Conservation (phyloP, 2,329 filamentous ascomycete species). For the Pyricularia grisea region DNA sequence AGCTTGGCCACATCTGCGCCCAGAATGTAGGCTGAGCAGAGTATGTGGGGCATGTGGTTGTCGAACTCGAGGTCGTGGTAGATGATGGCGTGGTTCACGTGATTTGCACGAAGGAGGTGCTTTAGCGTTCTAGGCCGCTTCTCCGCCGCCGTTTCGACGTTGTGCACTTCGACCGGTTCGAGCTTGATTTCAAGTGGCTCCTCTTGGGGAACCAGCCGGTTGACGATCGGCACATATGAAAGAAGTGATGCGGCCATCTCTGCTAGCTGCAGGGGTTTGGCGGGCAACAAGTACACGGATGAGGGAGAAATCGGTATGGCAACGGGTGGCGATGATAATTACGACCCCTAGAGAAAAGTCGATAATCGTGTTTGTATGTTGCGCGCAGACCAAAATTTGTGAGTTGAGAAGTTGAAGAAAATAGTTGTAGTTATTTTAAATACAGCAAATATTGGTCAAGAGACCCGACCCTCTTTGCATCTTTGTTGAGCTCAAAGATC, state of each 20-base stretch:
- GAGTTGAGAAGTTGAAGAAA: not conserved
- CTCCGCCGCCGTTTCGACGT: slow-evolving; percentile 71
- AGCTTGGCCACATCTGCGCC: slow-evolving; percentile 67
- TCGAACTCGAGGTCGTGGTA: slow-evolving; percentile 67
- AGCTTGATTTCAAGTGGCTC: slow-evolving; percentile 39
- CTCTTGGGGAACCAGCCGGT: slow-evolving; percentile 16
- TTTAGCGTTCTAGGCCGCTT: slow-evolving; percentile 77
- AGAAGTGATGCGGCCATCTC: slow-evolving; percentile 15
- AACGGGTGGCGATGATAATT: not conserved
- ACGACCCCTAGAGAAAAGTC: not conserved
- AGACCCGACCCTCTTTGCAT: not conserved
- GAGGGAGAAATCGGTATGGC: not conserved
- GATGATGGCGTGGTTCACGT: slow-evolving; percentile 78
- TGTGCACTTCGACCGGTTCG: slow-evolving; percentile 61
- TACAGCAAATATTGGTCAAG: not conserved
- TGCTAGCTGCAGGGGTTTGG: not conserved
- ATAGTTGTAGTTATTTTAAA: not conserved
- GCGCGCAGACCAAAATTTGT: not conserved
- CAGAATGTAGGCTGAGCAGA: slow-evolving; percentile 78
- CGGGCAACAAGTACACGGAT: not conserved
- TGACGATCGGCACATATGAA: slow-evolving; percentile 19
- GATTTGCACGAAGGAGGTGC: slow-evolving; percentile 84
- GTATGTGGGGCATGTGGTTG: slow-evolving; percentile 76
- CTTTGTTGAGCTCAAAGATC: not conserved
- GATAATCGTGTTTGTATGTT: not conserved